Conservation (phyloP, 2,329 filamentous ascomycete genomes). For the Aspergillus costaricaensis region DNA sequence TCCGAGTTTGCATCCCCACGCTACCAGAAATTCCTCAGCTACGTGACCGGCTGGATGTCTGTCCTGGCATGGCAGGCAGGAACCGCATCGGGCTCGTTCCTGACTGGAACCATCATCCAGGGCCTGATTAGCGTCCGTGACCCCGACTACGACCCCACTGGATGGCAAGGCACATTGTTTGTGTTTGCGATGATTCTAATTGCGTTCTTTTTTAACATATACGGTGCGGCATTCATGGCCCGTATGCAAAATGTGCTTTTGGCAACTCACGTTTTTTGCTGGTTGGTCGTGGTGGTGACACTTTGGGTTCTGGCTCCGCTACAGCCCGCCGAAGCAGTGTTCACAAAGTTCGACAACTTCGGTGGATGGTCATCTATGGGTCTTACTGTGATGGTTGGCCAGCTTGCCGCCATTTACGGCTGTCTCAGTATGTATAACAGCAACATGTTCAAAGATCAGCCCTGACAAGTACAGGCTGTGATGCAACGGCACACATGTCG, state of each 20-base stretch:
- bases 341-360: conserved; percentile 40
- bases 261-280: conserved; percentile 43
- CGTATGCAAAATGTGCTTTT: conserved; percentile 42
- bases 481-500: conserved; percentile 42
- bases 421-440: conserved; percentile 22
- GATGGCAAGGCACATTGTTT: conserved; percentile 55
- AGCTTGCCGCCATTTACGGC: conserved; percentile 37
- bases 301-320: conserved; percentile 38
- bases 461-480: conserved; percentile 18
- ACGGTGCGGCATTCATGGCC: conserved; percentile 35
- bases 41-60: conserved; percentile 56
- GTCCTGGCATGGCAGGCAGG: conserved; percentile 55
- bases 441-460: background rate
- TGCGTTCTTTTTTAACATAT: conserved; percentile 47
- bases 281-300: conserved; percentile 34
- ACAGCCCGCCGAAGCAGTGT: conserved; percentile 32
- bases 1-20: conserved; percentile 54
- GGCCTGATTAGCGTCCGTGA: conserved; percentile 47
- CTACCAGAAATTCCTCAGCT: conserved; percentile 57
- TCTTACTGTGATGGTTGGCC: conserved; percentile 41
- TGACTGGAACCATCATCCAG: conserved; percentile 53
- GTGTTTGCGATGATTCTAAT: conserved; percentile 50
- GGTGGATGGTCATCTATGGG: conserved; percentile 43
- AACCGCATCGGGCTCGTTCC: conserved; percentile 50
- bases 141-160: conserved; percentile 42